Percentiles rank a stretch among this genome's conserved stretches.
Evolutionary conservation across 2,329 filamentous ascomycete species (phyloP).

Genomic region (Aspergillus sp.): DNA sequence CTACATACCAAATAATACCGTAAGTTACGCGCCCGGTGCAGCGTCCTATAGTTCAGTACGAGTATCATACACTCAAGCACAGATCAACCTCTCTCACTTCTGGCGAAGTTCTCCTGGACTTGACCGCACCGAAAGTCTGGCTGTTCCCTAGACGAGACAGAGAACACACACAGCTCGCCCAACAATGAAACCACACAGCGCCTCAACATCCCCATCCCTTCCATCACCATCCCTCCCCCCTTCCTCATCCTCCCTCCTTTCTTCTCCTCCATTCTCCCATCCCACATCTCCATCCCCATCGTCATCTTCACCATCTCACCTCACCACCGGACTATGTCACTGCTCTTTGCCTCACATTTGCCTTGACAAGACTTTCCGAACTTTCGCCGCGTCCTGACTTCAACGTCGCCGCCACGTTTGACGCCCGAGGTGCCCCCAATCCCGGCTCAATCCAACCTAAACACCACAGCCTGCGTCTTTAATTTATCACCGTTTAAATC

Average conservation of each 20-base stretch:
- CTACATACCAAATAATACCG: not conserved
- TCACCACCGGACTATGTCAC: slow-evolving; percentile 33
- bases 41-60: slow-evolving; percentile 7
- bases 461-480: slow-evolving; percentile 26
- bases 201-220: slow-evolving; percentile 27
- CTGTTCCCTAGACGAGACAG: slow-evolving; percentile 25
- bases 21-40: not conserved
- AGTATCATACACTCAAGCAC: not conserved
- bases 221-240: slow-evolving; percentile 26
- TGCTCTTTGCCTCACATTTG: slow-evolving; percentile 23
- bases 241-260: slow-evolving; percentile 15
- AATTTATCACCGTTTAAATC: slow-evolving; percentile 10
- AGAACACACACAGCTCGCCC: slow-evolving; percentile 24
- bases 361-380: slow-evolving; percentile 26
- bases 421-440: slow-evolving; percentile 14
- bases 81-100: slow-evolving; percentile 3
- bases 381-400: slow-evolving; percentile 35
- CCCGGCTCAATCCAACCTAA: slow-evolving; percentile 9
- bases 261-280: slow-evolving; percentile 15
- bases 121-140: slow-evolving; percentile 25
- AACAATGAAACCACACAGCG: slow-evolving; percentile 33
- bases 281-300: slow-evolving; percentile 16
- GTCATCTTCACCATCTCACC: slow-evolving; percentile 13
- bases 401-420: slow-evolving; percentile 24
- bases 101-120: slow-evolving; percentile 17